A percentile compares a stretch with the other conserved stretches of the same genome.
Evolutionary conservation across 371 early-diverging fungal species (phyloP).

Genomic region (Mucor circinelloides): DNA sequence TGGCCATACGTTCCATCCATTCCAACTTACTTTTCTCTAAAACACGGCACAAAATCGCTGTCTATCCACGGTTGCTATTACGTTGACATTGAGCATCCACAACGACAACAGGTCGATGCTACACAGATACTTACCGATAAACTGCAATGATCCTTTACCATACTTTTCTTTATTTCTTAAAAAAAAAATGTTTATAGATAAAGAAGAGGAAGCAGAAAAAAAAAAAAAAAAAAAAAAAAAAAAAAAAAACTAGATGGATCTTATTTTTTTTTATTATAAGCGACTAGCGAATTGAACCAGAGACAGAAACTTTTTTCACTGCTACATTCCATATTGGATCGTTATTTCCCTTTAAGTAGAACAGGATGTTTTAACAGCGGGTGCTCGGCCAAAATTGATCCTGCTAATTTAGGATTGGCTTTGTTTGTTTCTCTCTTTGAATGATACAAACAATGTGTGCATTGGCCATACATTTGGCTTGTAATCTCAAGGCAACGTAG

Average conservation of each 20-base stretch:
- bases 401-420: not conserved
- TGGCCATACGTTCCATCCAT: not conserved
- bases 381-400: not conserved
- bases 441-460: not conserved
- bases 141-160: conserved; percentile 1
- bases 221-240: not conserved
- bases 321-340: not conserved
- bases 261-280: not conserved
- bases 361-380: not conserved
- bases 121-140: conserved; percentile 4
- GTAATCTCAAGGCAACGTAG: not conserved
- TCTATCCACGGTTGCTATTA: conserved; percentile 11
- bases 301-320: not conserved
- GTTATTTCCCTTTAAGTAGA: not conserved
- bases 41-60: conserved; percentile 14
- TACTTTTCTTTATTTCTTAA: not conserved
- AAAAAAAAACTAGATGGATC: not conserved
- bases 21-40: conserved; percentile 18
- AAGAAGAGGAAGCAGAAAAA: not conserved
- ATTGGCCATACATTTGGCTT: not conserved
- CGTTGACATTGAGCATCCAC: not conserved
- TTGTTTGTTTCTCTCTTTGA: not conserved
- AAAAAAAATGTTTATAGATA: not conserved
- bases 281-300: not conserved
- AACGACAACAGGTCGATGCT: no score